phyloP scores from a whole-genome alignment of 2,329 filamentous ascomycete species.

The Fusarium chlamydosporum region DNA sequence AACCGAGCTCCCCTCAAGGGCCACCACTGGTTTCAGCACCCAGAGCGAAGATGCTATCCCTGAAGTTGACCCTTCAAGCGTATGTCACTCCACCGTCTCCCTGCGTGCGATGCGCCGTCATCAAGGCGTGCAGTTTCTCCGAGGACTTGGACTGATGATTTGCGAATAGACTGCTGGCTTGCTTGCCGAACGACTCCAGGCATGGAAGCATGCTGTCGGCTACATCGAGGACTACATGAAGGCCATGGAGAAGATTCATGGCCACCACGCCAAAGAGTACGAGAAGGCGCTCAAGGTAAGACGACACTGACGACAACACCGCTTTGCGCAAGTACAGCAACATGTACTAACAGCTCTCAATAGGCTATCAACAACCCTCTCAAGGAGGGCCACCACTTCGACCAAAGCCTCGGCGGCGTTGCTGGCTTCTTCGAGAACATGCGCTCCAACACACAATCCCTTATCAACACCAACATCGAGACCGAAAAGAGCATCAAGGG shows the following conservation, averaged over 20 bases:
- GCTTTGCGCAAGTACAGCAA: neutral
- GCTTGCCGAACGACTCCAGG: conserved; percentile 87
- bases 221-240: conserved; percentile 92
- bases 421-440: conserved; percentile 95
- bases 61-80: conserved; percentile 70
- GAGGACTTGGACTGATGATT: conserved; percentile 19
- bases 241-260: conserved; percentile 88
- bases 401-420: conserved; percentile 87
- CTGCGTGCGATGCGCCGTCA: neutral
- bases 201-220: conserved; percentile 94
- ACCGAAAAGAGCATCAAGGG: conserved; percentile 92
- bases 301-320: neutral
- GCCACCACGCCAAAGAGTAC: conserved; percentile 90
- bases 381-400: conserved; percentile 92
- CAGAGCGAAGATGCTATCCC: conserved; percentile 71
- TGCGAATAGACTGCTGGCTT: conserved; percentile 76
- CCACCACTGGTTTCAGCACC: conserved; percentile 61
- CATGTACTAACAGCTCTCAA: conserved; percentile 18
- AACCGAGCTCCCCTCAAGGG: conserved; percentile 61
- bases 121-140: neutral
- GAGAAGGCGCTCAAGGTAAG: conserved; percentile 88
- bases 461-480: conserved; percentile 90
- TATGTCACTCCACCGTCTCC: conserved; percentile 55
- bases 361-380: conserved; percentile 88
- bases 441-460: conserved; percentile 89